A percentile compares a stretch with the other conserved stretches of the same genome.
phyloP scores from a whole-genome alignment of 768 basidiomycete genomes.

The Kwoniella pini region DNA sequence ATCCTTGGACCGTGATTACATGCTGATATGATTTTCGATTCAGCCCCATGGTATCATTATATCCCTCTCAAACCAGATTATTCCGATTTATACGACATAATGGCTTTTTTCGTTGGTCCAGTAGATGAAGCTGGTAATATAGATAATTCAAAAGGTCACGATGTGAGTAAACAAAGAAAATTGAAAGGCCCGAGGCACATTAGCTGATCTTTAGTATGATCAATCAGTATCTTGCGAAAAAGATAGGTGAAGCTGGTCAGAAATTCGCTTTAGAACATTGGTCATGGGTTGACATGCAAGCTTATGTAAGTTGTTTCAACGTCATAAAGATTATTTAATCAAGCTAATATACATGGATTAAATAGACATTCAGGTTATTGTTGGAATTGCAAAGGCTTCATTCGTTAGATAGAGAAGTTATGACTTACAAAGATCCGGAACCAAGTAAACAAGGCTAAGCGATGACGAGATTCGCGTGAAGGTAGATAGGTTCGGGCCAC shows the following conservation, averaged over 20 bases:
- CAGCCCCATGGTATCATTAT: slow-evolving; percentile 71
- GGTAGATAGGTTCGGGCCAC: not conserved
- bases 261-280: slow-evolving; percentile 51
- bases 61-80: slow-evolving; percentile 67
- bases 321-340: not conserved
- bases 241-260: slow-evolving; percentile 52
- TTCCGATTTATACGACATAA: slow-evolving; percentile 68
- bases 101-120: slow-evolving; percentile 70
- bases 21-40: not conserved
- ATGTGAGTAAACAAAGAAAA: slow-evolving; percentile 52
- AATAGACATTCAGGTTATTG: slow-evolving; percentile 49
- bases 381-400: slow-evolving; percentile 47
- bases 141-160: slow-evolving; percentile 60
- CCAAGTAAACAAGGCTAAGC: not conserved
- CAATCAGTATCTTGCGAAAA: slow-evolving; percentile 45
- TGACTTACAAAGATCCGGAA: slow-evolving; percentile 31
- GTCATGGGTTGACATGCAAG: slow-evolving; percentile 54
- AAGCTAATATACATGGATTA: not conserved
- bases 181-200: no score
- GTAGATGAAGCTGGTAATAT: slow-evolving; percentile 59
- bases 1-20: not conserved
- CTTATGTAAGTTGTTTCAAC: slow-evolving; percentile 50
- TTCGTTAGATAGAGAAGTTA: slow-evolving; percentile 41
- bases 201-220: not conserved
- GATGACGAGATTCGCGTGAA: no score